These are phyloP conservation scores for Geranium rotundifolium DNA, from an alignment of 345 rosid genomes.

Conservation along the genomic window DNA sequence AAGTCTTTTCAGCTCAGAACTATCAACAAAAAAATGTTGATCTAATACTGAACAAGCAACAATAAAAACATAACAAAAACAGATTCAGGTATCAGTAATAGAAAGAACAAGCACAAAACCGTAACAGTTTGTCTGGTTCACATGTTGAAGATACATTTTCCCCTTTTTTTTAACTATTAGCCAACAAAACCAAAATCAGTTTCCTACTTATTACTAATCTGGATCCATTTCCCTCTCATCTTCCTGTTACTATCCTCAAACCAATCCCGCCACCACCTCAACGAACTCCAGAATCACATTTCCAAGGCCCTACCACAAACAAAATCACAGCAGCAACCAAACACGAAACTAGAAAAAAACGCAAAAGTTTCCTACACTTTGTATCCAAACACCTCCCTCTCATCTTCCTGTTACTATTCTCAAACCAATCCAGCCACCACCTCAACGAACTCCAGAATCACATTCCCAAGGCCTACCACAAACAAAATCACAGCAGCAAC, in stretches of 20 bases:
- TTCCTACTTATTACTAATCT: too few relatives aligned
- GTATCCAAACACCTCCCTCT: too few relatives aligned
- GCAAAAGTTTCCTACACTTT: too few relatives aligned
- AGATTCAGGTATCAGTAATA: not conserved
- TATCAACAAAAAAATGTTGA: too few relatives aligned
- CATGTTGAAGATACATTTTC: too few relatives aligned
- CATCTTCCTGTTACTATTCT: not conserved
- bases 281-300: not conserved
- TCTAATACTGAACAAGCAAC: not conserved
- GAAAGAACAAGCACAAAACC: too few relatives aligned
- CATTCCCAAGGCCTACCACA: not conserved
- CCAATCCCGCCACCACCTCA: not conserved
- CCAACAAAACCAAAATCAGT: too few relatives aligned
- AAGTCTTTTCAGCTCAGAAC: not conserved
- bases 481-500: not conserved
- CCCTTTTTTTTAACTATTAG: too few relatives aligned
- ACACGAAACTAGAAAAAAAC: too few relatives aligned
- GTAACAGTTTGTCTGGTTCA: too few relatives aligned
- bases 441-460: not conserved
- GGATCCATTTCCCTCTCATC: not conserved
- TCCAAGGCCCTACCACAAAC: not conserved
- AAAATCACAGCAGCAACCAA: not conserved
- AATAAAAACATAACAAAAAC: too few relatives aligned
- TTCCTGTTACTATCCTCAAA: not conserved
- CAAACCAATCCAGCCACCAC: not conserved